Evolutionary conservation across 352 stramenopile species (phyloP).

Genomic region (Phytophthora ohioensis): DNA sequence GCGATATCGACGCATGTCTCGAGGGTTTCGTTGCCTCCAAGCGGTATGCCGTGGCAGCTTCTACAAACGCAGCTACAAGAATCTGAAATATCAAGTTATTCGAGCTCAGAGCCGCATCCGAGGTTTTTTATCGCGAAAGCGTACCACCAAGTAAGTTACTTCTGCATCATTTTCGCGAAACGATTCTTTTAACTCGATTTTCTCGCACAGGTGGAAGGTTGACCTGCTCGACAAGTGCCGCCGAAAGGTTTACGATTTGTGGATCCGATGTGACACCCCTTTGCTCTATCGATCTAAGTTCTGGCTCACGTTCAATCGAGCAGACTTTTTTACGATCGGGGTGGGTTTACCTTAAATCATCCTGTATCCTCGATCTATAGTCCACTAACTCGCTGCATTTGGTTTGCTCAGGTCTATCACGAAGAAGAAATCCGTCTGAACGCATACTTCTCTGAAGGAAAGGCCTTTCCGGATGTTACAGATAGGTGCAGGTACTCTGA

Average conservation of each 20-base stretch:
- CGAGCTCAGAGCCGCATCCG: conserved; percentile 71
- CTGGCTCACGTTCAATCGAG: conserved; percentile 78
- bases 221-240: conserved; percentile 63
- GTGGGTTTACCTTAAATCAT: conserved; percentile 34
- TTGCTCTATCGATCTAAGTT: conserved; percentile 85
- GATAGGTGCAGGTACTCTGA: conserved; percentile 11
- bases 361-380: no score
- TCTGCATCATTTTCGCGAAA: neutral
- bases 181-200: neutral
- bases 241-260: conserved; percentile 74
- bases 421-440: conserved; percentile 63
- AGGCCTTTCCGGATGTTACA: neutral
- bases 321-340: conserved; percentile 82
- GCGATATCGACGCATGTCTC: conserved; percentile 54
- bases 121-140: conserved; percentile 65
- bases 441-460: conserved; percentile 20
- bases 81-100: conserved; percentile 68
- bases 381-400: no score
- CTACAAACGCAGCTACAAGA: conserved; percentile 69
- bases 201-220: conserved; percentile 61
- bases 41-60: conserved; percentile 73
- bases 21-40: conserved; percentile 67
- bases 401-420: conserved; percentile 57
- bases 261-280: conserved; percentile 69
- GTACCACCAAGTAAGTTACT: conserved; percentile 57